Evolutionary conservation across 305 asterid genomes (phyloP), one percentile per base, ranked within the genome.

Genomic region (Caryopteris hybrid): DNA sequence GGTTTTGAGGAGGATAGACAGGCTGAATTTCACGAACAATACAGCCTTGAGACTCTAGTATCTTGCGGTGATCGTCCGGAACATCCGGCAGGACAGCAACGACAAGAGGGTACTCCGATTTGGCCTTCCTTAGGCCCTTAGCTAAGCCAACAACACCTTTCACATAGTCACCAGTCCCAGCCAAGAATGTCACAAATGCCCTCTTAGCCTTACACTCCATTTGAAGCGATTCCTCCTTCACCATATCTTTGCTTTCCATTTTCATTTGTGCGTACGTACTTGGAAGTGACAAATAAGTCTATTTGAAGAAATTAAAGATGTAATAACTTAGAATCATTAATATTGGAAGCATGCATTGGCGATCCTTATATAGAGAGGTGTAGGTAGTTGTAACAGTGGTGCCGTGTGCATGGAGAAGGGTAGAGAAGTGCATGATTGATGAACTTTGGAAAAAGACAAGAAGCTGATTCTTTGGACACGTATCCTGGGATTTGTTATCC

Each of bases 91-190:
- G 21, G n/a, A 74, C 63, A 0, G 79, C 79, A 0, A 76, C 76
- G 0, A 76, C 73, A 7, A 76, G 76, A 9, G 76, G 80, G 64
- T 57, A 70, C 29, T 3, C 4, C 0, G 80, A 64, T 42, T 53
- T 51, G 2, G 59, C 71, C 73, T 76, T 76, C 48, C 69, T 42
- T 12, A 76, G 38, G 8, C 73, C 80, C 70, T 70, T 76, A 12
- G 76, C 80, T 56, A 70, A 60, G 2, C 80, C 80, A 33, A 76
- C 73, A 5, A 76, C 76, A 8, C 80, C 80, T 51, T 76, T 76
- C 34, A 76, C 80, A 45, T 76, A 76, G 29, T 76, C 80, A 8
- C 73, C 80, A 7, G 59, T 36, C 2, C 80, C 76, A 0, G 76
- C 80, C 66, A 76, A 65, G 55, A 76, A 76, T 14, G 76, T 76